These are phyloP conservation scores for Fusarium sp. DNA, from an alignment of 2,329 filamentous ascomycete genomes.

Conservation along the genomic window DNA sequence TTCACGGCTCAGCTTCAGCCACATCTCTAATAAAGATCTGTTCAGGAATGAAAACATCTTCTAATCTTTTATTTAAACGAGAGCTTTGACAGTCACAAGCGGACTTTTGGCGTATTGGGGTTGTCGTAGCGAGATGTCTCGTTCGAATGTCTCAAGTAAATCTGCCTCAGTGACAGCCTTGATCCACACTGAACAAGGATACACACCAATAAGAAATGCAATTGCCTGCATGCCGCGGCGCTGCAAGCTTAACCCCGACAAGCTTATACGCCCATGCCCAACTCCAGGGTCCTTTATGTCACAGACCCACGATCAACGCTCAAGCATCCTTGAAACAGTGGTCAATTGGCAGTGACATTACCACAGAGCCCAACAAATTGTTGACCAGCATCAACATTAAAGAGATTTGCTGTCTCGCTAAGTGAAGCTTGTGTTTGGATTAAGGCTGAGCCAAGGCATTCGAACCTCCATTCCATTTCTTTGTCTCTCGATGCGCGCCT, in stretches of 20 bases:
- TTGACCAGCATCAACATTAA: background rate
- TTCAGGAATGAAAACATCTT: background rate
- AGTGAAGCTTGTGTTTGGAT: background rate
- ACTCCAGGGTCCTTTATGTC: slow-evolving; percentile 20
- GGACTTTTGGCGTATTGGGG: slow-evolving; percentile 2
- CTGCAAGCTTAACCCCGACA: slow-evolving; percentile 25
- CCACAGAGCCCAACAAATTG: background rate
- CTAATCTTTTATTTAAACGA: background rate
- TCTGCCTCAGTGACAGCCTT: slow-evolving; percentile 31
- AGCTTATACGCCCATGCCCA: slow-evolving; percentile 28
- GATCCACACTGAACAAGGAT: background rate
- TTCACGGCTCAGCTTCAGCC: background rate
- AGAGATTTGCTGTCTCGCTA: background rate
- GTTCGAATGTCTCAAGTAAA: background rate
- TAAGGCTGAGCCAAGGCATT: background rate
- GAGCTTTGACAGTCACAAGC: background rate
- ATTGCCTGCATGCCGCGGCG: background rate
- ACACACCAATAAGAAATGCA: background rate
- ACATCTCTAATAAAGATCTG: background rate
- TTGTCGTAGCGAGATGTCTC: background rate
- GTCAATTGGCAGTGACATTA: background rate
- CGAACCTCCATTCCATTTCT: background rate
- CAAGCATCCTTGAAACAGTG: background rate
- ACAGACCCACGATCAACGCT: background rate
- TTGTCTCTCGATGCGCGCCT: background rate